phyloP scores from a whole-genome alignment of 2,329 filamentous ascomycete genomes.

The Coleophoma crateriformis region DNA sequence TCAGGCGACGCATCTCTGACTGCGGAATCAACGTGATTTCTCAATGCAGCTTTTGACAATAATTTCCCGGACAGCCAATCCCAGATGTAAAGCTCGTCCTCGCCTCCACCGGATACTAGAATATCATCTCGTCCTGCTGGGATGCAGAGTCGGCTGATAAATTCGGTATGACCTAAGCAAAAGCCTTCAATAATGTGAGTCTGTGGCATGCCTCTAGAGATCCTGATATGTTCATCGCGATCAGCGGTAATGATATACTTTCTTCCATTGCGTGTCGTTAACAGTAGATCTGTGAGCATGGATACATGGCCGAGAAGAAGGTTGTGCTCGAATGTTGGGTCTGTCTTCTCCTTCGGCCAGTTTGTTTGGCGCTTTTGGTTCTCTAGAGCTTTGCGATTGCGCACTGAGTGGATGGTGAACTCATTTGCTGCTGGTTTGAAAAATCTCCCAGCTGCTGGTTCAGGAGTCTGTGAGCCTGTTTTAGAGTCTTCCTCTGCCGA shows the following conservation, averaged over 20 bases:
- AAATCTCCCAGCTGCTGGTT: constrained; percentile 20
- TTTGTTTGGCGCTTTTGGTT: constrained; percentile 47
- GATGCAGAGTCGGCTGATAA: constrained; percentile 72
- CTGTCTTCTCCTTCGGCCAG: constrained; percentile 19
- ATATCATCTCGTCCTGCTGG: constrained; percentile 48
- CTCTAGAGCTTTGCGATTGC: constrained; percentile 55
- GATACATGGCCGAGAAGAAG: constrained; percentile 91
- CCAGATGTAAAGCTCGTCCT: constrained; percentile 75
- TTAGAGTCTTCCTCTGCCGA: constrained; percentile 6
- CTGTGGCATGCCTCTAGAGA: constrained; percentile 77
- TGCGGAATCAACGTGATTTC: constrained; percentile 40
- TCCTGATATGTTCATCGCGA: constrained; percentile 78
- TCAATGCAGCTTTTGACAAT: constrained; percentile 48
- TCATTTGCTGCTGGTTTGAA: constrained; percentile 48
- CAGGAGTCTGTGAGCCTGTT: constrained; percentile 15
- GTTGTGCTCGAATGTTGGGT: constrained; percentile 62
- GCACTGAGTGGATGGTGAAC: constrained; percentile 58
- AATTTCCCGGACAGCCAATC: constrained; percentile 56
- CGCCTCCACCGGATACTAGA: constrained; percentile 83
- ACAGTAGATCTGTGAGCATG: constrained; percentile 74
- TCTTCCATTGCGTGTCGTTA: constrained; percentile 46
- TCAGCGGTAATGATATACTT: constrained; percentile 63
- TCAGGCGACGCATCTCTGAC: background rate
- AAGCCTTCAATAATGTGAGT: constrained; percentile 83
- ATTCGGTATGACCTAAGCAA: constrained; percentile 83